Base-by-base conservation (phyloP, 164 flowering plant species). In the Vitis cinerea region DNA sequence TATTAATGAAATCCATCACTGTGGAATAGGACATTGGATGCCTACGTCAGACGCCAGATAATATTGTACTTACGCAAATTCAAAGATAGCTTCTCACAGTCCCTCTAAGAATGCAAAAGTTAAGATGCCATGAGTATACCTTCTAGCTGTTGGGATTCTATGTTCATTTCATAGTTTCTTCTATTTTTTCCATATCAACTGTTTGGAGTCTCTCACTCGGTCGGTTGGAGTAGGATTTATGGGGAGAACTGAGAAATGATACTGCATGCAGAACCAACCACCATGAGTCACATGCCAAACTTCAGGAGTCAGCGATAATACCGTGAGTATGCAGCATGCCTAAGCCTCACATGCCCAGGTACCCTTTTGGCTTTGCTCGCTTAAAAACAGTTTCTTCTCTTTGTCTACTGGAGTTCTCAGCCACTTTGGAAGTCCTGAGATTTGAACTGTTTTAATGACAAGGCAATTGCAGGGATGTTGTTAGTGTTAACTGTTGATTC, bases 271-370 rank as follows among this genome's bases (percentile, higher is more conserved):
- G 87, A 59, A 82, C 88, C 14, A 87, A 37, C 44, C 44, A 6
- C 88, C 9, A 85, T 85, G 51, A 86, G 88, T 58, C 88, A 88
- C 55, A 85, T 83, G 70, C 83, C 82, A 86, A 37, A 3, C 87
- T 69, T 76, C 87, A 49, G 87, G 90, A 14, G 79, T 85, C 72
- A 88, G 86, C 69, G 83, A 82, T 53, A 80, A 86, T 30, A 85
- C 87, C 59, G 83, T 87, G 27, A 86, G 83, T 76, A 37, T 82
- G 85, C 71, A 88, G 88, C 68, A 87, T 85, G 64, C 65, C 87
- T 50, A 87, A 82, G 72, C 84, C 85, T 83, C 88, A 31, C 76
- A 85, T 85, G 88, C 88, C 82, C 83, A 87, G 90, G 88, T 86
- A 72, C 19, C 65, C 52, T 53, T 53, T 53, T 53, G 15, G n/a